Conservation (phyloP, 345 rosid species). For the Turnera subulata region DNA sequence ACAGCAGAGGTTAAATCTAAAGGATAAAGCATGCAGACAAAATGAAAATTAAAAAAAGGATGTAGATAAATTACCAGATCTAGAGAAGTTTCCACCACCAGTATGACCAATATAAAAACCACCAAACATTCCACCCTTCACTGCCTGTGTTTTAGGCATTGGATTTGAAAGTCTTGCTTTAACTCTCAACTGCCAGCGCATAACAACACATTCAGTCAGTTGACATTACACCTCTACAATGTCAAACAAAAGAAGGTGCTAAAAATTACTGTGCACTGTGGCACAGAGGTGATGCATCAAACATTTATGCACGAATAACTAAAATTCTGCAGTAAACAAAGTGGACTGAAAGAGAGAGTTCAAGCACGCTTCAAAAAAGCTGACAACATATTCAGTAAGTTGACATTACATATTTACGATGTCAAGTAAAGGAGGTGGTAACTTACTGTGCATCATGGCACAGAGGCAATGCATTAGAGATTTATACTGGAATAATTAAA, state of each 20-base stretch:
- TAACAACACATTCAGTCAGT: constrained; percentile 15
- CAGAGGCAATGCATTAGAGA: background rate
- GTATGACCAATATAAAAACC: constrained; percentile 49
- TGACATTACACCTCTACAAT: constrained; percentile 5
- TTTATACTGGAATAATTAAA: background rate
- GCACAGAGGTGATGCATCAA: background rate
- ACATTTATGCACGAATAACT: background rate
- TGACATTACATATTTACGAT: constrained; percentile 3
- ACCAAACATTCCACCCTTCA: constrained; percentile 68
- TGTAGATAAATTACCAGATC: constrained; percentile 41
- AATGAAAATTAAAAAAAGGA: constrained; percentile 6
- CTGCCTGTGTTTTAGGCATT: constrained; percentile 64
- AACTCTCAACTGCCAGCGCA: constrained; percentile 36
- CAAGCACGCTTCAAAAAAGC: background rate
- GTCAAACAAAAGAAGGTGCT: background rate
- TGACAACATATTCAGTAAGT: constrained; percentile 14
- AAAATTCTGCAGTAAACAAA: background rate
- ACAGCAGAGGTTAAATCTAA: constrained; percentile 3
- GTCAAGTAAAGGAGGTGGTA: background rate
- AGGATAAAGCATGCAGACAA: constrained; percentile 1
- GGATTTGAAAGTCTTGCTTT: constrained; percentile 70
- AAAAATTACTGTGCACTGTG: background rate
- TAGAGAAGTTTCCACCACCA: constrained; percentile 30
- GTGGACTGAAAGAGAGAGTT: background rate
- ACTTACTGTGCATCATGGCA: background rate